These are phyloP conservation scores for Bolboschoenus planiculmis DNA, from an alignment of 176 grass and related monocot species.

Conservation along the genomic window DNA sequence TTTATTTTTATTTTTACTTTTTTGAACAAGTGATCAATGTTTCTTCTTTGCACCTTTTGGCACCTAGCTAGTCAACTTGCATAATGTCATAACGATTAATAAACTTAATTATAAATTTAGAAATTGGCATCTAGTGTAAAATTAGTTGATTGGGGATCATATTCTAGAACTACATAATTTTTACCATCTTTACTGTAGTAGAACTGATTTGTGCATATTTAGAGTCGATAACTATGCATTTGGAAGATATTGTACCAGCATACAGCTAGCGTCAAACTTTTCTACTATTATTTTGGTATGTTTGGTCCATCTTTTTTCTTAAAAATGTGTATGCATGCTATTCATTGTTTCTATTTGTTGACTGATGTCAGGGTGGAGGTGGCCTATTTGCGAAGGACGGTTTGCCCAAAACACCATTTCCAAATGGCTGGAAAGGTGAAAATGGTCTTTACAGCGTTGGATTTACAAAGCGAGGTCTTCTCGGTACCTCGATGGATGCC, in stretches of 20 bases:
- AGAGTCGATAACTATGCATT: background rate
- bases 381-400: constrained; percentile 58
- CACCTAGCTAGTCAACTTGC: background rate
- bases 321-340: background rate
- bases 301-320: background rate
- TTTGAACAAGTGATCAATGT: background rate
- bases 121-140: background rate
- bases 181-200: background rate
- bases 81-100: background rate
- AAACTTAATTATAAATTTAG: background rate
- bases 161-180: background rate
- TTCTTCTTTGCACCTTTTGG: background rate
- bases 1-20: background rate
- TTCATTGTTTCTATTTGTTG: background rate
- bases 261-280: background rate
- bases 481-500: constrained; percentile 70
- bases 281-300: background rate
- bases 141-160: background rate
- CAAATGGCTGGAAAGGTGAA: constrained; percentile 66
- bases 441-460: constrained; percentile 80
- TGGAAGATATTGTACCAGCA: background rate
- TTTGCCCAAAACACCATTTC: constrained; percentile 47
- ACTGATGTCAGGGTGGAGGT: constrained; percentile 37
- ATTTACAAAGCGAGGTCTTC: constrained; percentile 66
- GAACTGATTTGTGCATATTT: background rate